Evolutionary conservation across 768 basidiomycete species (phyloP), one percentile per base, ranked within the genome.

Genomic region (Boletus sp.): DNA sequence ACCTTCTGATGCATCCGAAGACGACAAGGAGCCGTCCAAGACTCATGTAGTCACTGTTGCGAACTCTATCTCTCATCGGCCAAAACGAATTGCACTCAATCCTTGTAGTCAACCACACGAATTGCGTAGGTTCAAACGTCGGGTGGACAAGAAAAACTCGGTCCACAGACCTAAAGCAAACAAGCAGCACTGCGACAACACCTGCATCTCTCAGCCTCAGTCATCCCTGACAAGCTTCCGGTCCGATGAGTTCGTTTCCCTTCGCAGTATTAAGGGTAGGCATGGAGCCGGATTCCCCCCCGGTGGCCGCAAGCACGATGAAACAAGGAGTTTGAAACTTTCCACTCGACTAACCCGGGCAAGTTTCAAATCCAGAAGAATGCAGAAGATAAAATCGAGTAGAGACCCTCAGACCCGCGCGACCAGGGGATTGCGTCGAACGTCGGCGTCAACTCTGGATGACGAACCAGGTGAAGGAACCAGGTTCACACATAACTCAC

Each of bases 1-100:
- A 32, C 53, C 59, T 21, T 60, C 67, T 23, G 60, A 63, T 56
- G 51, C 40, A n/a, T 63, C 60, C n/a, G 65, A 55, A 43, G 60
- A 66, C n/a, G 66, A 64, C 39, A 48, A 50, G 29, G 41, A n/a
- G 21, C 23, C 45, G 4, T n/a, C 57, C 42, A 17, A 49, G 39
- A 21, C 40, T 40, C 48, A 15, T 45, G 21, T 13, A 13, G 45
- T 34, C 21, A 30, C 50, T 21, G 32, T 39, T 19, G 41, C 47
- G 13, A 45, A 41, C 14, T 35, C 58, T 14, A 4, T 50, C 14
- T 47, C 50, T 23, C 58, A 55, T 44, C 56, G 47, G 23, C 39
- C 56, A 25, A 64, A 62, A 34, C 56, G 62, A 35, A 9, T 49
- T 27, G 44, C 53, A 25, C 25, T 61, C 40, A 30, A 53, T 37